Evolutionary conservation across 345 rosid genomes (phyloP), one percentile per base, ranked within the genome.

Genomic region (Erodium maritimum): DNA sequence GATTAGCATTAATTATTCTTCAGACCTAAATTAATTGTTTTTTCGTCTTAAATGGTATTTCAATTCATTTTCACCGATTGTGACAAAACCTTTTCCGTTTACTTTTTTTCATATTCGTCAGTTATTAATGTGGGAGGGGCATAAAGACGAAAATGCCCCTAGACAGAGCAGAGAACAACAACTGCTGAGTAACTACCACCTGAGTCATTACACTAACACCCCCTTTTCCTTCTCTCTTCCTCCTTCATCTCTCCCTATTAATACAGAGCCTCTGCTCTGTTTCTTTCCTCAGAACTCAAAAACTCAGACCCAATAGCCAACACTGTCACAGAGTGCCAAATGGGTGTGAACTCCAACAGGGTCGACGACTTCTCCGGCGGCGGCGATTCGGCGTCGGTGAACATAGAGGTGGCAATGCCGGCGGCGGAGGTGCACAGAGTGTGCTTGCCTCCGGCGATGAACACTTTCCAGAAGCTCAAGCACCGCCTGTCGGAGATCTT

Each of bases 341-440:
- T 80, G 84, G 78, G 72, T 56, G 68, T 61, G 5, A 72, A n/a
- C n/a, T n/a, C n/a, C n/a, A n/a, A 72, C 66, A 69, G 79, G 23
- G 20, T 25, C 21, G 5, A 5, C 62, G n/a, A n/a, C n/a, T n/a
- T n/a, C n/a, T n/a, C n/a, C n/a, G n/a, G n/a, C n/a, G 5, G 64
- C 46, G n/a, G 13, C 74, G 0, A 21, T 65, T 23, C 62, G 37
- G 37, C 9, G n/a, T n/a, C n/a, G n/a, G n/a, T n/a, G n/a, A n/a
- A n/a, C n/a, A n/a, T n/a, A n/a, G n/a, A n/a, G 1, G 37, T 63
- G 45, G 6, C 65, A 22, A 24, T 67, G n/a, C n/a, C n/a, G n/a
- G n/a, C n/a, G n/a, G n/a, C n/a, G 71, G 81, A 75, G 65, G 70
- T 81, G 61, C 99, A 87, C 73, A 66, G 56, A 37, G 99, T 94